Evolutionary conservation across 108 stramenopile genomes (phyloP).

Genomic region (Aureococcus anophagefferens): DNA sequence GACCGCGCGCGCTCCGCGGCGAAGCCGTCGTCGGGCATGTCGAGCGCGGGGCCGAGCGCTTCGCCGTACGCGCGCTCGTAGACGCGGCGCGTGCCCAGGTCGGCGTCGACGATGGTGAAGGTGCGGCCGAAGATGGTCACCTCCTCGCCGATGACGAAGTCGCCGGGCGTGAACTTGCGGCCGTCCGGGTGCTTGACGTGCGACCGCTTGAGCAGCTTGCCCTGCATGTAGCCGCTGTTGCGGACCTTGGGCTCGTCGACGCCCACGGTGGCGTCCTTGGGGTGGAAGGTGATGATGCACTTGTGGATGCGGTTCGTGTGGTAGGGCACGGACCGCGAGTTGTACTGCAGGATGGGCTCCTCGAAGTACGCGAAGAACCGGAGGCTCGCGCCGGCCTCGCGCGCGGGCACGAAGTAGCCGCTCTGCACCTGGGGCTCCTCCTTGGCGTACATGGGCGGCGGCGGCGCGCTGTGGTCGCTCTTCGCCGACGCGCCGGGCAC

Average conservation of each 20-base stretch:
- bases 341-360: constrained; percentile 27
- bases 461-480: too few species aligned
- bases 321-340: constrained; percentile 8
- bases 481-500: background rate
- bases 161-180: constrained; percentile 17
- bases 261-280: constrained; percentile 28
- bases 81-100: constrained; percentile 28
- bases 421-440: too few species aligned
- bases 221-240: constrained; percentile 43
- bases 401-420: too few species aligned
- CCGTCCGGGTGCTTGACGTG: constrained; percentile 13
- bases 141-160: constrained; percentile 38
- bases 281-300: constrained; percentile 29
- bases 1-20: background rate
- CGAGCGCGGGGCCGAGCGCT: constrained; percentile 1
- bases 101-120: constrained; percentile 42
- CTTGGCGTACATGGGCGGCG: too few species aligned
- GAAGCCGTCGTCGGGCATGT: constrained; percentile 14
- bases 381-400: background rate
- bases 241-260: constrained; percentile 29
- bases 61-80: constrained; percentile 15
- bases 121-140: constrained; percentile 24
- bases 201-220: constrained; percentile 40
- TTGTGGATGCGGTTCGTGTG: constrained; percentile 22
- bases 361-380: constrained; percentile 34